Percentiles rank a stretch among this genome's conserved stretches.
Evolutionary conservation across 2,329 filamentous ascomycete genomes (phyloP).

Genomic region (Lecanoromycetidae sp.): DNA sequence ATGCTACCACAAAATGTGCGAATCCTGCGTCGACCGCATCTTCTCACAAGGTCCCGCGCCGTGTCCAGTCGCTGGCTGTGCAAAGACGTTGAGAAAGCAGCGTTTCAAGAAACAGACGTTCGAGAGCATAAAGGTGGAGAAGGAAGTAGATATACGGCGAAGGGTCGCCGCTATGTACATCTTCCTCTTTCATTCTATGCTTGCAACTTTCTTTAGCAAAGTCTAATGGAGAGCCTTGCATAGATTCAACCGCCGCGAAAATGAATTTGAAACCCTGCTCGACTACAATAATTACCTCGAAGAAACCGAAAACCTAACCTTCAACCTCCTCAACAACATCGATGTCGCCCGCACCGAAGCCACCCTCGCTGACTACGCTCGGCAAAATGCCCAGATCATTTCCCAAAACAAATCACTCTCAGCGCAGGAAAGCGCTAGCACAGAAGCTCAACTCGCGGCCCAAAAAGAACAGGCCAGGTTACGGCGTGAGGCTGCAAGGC

Average conservation of each 20-base stretch:
- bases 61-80: conserved; percentile 82
- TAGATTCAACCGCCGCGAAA: conserved; percentile 78
- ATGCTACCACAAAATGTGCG: conserved; percentile 99
- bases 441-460: conserved; percentile 37
- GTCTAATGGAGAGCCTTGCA: neutral
- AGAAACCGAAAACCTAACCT: conserved; percentile 78
- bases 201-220: neutral
- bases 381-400: conserved; percentile 44
- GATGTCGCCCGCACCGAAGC: conserved; percentile 53
- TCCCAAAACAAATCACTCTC: conserved; percentile 38
- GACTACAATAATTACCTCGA: conserved; percentile 93
- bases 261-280: conserved; percentile 75
- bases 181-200: neutral
- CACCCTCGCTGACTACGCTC: conserved; percentile 57
- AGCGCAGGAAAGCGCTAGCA: conserved; percentile 35
- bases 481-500: conserved; percentile 49
- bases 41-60: conserved; percentile 85
- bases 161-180: conserved; percentile 53
- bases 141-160: conserved; percentile 82
- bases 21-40: conserved; percentile 85
- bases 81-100: conserved; percentile 70
- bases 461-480: conserved; percentile 56
- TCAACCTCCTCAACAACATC: conserved; percentile 66
- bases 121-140: conserved; percentile 72
- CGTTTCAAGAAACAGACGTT: conserved; percentile 85